Base-by-base conservation (phyloP, 1,139 yeast species). In the Williopsis jadinii region DNA sequence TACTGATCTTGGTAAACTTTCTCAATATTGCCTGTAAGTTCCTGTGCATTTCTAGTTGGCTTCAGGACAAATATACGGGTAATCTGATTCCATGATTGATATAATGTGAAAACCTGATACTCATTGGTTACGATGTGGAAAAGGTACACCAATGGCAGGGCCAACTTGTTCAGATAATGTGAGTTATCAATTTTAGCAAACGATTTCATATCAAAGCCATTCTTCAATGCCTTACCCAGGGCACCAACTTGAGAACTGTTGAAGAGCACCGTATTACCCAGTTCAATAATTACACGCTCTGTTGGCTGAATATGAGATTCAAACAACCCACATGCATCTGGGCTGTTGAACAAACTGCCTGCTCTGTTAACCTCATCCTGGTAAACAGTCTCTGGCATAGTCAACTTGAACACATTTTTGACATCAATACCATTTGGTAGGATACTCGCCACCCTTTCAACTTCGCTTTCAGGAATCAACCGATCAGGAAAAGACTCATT, bases 211-310 rank as follows among this genome's bases (percentile, higher is more conserved):
- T 82, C 77, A 61, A 94, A 94, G 0, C 98, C 98, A 46, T 75
- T 73, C 51, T 86, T 88, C 47, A 94, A 66, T 26, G 97, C 95
- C 53, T 75, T 77, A 9, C 97, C 95, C n/a, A 92, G 67, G 2
- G 92, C 77, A 13, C 97, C 96, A 13, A 87, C 77, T 30, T 59
- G 58, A 41, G 71, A 68, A 0, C 84, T 71, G 47, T 77, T 85
- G 49, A 88, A 82, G 29, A 71, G 70, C 27, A 92, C 84, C 10
- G 76, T 69, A 26, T 80, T 71, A 2, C 98, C 98, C 30, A 92
- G 65, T 32, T 82, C 82, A 50, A 94, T 73, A 32, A 88, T 72
- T 0, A 88, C 88, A 37, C 97, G 67, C 49, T 87, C 92, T 5
- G 75, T 67, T 0, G 87, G 62, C 14, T 70, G 70, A 35, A 94